Evolutionary conservation across 148 eudicot species (phyloP), one percentile per base, ranked within the genome.

Genomic region (Agrostemma githago): DNA sequence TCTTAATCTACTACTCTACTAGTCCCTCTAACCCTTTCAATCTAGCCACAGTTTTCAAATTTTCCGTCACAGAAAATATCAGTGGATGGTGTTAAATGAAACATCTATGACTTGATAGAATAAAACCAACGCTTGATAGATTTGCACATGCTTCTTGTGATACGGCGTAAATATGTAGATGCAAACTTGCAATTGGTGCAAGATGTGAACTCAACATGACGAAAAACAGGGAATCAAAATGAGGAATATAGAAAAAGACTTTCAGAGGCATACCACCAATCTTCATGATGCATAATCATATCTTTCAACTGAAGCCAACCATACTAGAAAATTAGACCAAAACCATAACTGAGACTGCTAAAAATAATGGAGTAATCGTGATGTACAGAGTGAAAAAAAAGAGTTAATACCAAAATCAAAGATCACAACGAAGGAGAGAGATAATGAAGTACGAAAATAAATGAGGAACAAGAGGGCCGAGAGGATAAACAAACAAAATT

Each of bases 271-370:
- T 89, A 95, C 99, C 92, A 92, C 96, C 76, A 95, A 80, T 84
- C 99, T 89, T 64, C 99, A 92, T 38, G 99, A 97, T 56, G 92
- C 65, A 76, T 71, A 68, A 92, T 60, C 68, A 90, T 77, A 76
- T 84, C 91, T 85, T 89, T 86, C 53, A 95, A 86, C 99, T 95
- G 92, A 85, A 74, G 65, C 64, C 37, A 73, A 39, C 38, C 70
- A 57, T 61, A 54, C 44, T 1, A 40, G 17, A 17, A 71, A 5
- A 62, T 41, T 61, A 37, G 66, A 34, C 60, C n/a, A n/a, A n/a
- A n/a, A 21, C 68, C 42, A 48, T 15, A 48, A 48, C 54, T 10
- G 54, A 11, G 60, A 20, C 38, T 26, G 42, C 72, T 69, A 48
- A 9, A 51, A 51, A 8, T 6, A 5, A 26, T 26, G 34, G 12